A percentile compares a stretch with the other conserved stretches of the same genome.
Evolutionary conservation across 1,284 basidiomycete species (phyloP).

Genomic region (Trichosporon faecale): DNA sequence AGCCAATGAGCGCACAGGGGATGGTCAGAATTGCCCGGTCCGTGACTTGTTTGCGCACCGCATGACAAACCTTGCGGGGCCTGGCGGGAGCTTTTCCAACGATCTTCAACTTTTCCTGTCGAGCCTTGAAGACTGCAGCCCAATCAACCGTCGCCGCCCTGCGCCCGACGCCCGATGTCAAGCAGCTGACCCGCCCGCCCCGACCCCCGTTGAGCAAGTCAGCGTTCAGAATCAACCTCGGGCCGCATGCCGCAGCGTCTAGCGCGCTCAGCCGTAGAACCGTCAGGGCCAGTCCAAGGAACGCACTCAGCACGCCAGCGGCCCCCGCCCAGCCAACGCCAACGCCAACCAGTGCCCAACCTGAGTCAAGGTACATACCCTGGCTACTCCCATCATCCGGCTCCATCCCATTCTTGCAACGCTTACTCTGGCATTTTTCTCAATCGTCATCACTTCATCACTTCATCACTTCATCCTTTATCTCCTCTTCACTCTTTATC

Average conservation of each 20-base stretch:
- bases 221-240: background rate
- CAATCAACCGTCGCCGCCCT: background rate
- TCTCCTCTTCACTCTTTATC: background rate
- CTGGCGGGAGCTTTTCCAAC: background rate
- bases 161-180: background rate
- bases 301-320: background rate
- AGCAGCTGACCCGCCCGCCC: background rate
- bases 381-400: background rate
- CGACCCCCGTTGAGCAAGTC: background rate
- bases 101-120: background rate
- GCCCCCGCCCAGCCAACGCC: background rate
- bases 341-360: too few relatives aligned
- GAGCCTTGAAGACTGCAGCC: background rate
- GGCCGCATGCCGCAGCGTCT: background rate
- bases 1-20: background rate
- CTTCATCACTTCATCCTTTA: background rate
- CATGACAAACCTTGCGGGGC: background rate
- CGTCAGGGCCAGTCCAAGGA: background rate
- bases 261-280: background rate
- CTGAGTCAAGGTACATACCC: background rate
- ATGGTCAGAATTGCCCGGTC: conserved; percentile 1
- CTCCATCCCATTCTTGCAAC: background rate
- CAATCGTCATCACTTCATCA: background rate
- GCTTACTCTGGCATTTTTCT: background rate
- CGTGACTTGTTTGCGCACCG: background rate